Base-by-base conservation (phyloP, 768 basidiomycete species). In the Rubroboletus satanas region DNA sequence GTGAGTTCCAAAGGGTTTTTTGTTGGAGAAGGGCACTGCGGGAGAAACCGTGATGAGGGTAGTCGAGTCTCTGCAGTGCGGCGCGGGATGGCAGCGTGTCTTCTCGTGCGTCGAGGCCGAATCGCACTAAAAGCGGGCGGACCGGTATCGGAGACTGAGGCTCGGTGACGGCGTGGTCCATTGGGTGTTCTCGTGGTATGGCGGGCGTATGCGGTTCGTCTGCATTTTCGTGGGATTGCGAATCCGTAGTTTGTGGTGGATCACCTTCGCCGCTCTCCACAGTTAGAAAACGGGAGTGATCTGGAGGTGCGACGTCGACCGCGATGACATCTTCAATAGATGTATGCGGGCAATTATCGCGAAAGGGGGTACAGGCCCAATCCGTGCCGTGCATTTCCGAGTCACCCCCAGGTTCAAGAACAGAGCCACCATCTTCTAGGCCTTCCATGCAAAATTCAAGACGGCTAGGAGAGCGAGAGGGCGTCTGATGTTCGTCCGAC, bases 1-100 rank as follows among this genome's bases (percentile, higher is more conserved):
- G 80, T 7, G 74, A 64, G 36, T 73, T 71, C 87, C 87, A 88
- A 59, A 88, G 77, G 66, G 71, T 79, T 63, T 85, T 88, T 59
- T 80, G 68, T 61, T 85, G 79, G 14, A 75, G 70, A 35, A 88
- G 75, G 2, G 82, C 81, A 55, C 78, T 79, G 17, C 80, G 79
- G 12, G 86, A 88, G 58, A 83, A 76, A 2, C 87, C 87, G 62
- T 81, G 86, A 56, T 88, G 76, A 7, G 66, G 63, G 58, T 82
- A 82, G 32, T 69, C 63, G 57, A 79, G 79, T 28, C 78, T 77
- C 61, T 70, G 69, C 51, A 49, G 35, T 41, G 65, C 42, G 55
- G 29, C 36, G 23, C 51, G 60, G 47, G 43, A 38, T 15, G 56
- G 54, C 28, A 28, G 53, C 11, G 41, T 14, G 44, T 31, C n/a